Evolutionary conservation across 2,329 filamentous ascomycete species (phyloP), one percentile per base, ranked within the genome.

Genomic region (Pestalotiopsis sp.): DNA sequence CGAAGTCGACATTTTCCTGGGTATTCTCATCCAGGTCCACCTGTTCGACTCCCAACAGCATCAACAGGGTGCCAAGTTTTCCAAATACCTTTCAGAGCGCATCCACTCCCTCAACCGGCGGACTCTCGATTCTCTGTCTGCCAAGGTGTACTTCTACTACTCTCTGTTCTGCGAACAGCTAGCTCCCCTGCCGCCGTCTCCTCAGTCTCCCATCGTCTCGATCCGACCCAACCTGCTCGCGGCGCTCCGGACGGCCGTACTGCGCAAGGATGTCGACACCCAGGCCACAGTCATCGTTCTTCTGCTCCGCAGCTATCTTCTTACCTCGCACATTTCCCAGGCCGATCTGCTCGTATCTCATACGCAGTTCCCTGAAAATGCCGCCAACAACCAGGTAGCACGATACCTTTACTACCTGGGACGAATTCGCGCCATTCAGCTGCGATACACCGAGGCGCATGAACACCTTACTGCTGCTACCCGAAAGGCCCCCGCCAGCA

Each of bases 81-180:
- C 96, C 38, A 89, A 89, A 72, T 89, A 90, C 74, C 86, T 99
- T 66, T 90, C 94, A 64, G 92, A 95, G 77, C 91, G 92, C 77
- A 91, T 98, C 78, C 94, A 97, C 76, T 87, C 90, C 65, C 86
- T 97, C 78, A 99, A 99, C 85, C 92, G 96, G 70, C 91, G 96
- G 74, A 98, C 96, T 26, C 85, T 99, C 70, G 96, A 99, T 80
- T 94, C 94, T 63, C 89, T 99, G 68, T 93, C 94, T 68, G 94
- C 95, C 72, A 97, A 97, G 81, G 94, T 95, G 71, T 99, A 98
- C 86, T 98, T 98, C 82, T 99, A 99, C 86, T 97, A 94, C 82
- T 94, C 94, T 26, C 86, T 98, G 74, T 98, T 98, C 85, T 94
- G 92, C 82, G 96, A 99, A 86, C 91, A 97, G 80, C 88, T 97